These are phyloP conservation scores for Puccinia coronata DNA, from an alignment of 1,284 basidiomycete species.

Conservation along the genomic window DNA sequence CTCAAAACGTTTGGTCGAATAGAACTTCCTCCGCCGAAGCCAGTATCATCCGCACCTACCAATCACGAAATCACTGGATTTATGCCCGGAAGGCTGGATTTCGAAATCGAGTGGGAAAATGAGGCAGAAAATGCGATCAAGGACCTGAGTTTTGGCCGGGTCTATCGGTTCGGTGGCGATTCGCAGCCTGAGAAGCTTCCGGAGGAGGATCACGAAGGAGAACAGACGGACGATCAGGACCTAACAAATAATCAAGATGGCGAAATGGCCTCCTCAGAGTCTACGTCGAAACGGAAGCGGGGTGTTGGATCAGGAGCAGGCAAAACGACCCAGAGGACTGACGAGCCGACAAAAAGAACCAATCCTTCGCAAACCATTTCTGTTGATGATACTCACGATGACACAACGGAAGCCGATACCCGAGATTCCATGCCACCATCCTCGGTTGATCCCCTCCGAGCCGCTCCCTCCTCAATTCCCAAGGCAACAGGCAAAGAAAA, in stretches of 20 bases:
- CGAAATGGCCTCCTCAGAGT: constrained; percentile 55
- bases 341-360: constrained; percentile 17
- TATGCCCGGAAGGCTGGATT: constrained; percentile 94
- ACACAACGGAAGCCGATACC: neutral
- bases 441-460: constrained; percentile 20
- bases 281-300: constrained; percentile 50
- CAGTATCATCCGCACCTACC: constrained; percentile 87
- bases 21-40: constrained; percentile 63
- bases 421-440: constrained; percentile 32
- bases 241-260: constrained; percentile 55
- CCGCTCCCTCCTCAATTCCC: neutral
- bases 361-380: neutral
- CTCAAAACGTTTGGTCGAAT: constrained; percentile 13
- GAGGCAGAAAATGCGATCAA: constrained; percentile 94
- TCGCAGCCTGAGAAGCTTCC: constrained; percentile 70
- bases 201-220: constrained; percentile 55
- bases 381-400: neutral
- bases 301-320: constrained; percentile 54
- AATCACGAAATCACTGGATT: constrained; percentile 91
- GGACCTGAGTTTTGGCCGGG: constrained; percentile 91
- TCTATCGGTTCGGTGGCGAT: constrained; percentile 81
- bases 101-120: constrained; percentile 94
- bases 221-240: constrained; percentile 54
- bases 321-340: constrained; percentile 53
- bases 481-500: constrained; percentile 66